A percentile compares a stretch with the other conserved stretches of the same genome.
These are phyloP conservation scores for Taphrina betulina DNA, from an alignment of 1,139 yeast species.

Conservation along the genomic window DNA sequence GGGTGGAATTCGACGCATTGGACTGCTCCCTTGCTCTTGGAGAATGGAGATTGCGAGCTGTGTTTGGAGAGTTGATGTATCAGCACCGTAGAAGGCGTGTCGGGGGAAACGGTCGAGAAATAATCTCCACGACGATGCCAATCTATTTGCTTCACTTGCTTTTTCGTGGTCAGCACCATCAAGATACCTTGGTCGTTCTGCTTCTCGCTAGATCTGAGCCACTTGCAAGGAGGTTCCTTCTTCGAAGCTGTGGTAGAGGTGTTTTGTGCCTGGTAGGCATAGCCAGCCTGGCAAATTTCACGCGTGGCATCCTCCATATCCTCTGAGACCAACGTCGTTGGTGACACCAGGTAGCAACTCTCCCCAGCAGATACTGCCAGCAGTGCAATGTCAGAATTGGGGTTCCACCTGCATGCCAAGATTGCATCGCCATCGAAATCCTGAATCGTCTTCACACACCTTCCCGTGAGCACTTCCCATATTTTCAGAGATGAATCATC, in stretches of 20 bases:
- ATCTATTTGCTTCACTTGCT: conserved; percentile 73
- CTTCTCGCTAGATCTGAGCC: conserved; percentile 76
- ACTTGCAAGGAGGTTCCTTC: conserved; percentile 67
- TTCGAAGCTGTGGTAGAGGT: conserved; percentile 46
- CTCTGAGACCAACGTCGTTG: conserved; percentile 75
- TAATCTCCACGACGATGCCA: conserved; percentile 99
- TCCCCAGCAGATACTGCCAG: conserved; percentile 86
- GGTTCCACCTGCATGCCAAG: conserved; percentile 88
- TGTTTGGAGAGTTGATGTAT: conserved; percentile 95
- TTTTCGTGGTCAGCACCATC: conserved; percentile 66
- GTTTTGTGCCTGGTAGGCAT: conserved; percentile 75
- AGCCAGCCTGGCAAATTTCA: conserved; percentile 80
- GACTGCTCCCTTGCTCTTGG: conserved; percentile 86
- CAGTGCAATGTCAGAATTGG: conserved; percentile 59
- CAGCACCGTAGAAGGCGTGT: conserved; percentile 81
- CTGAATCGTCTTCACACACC: conserved; percentile 57
- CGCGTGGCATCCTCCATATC: conserved; percentile 80
- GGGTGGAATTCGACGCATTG: conserved; percentile 98
- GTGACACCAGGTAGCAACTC: conserved; percentile 70
- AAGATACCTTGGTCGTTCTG: conserved; percentile 68
- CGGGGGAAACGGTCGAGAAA: conserved; percentile 90
- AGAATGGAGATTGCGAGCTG: conserved; percentile 94
- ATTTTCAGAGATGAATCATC: conserved; percentile 95
- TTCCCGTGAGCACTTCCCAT: conserved; percentile 95
- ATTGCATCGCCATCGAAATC: conserved; percentile 57